Base-by-base conservation (phyloP, 305 asterid genomes). In the Andrographis paniculata region DNA sequence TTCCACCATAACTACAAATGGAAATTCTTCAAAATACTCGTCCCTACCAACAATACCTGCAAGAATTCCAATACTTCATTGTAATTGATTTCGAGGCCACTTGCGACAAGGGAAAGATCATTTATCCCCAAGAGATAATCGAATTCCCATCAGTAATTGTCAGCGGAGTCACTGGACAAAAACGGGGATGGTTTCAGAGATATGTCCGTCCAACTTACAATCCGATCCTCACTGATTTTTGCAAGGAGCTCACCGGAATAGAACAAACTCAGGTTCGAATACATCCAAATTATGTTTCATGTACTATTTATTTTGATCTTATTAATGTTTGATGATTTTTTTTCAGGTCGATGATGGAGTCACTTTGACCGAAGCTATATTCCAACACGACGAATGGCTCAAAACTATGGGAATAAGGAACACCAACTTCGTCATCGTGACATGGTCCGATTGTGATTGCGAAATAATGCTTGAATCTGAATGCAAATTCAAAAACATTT, bases 391-490 rank as follows among this genome's bases (percentile, higher is more conserved):
- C 71, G 70, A 74, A 63, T 87, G 96, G 96, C 88, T 87, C 59
- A 91, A 83, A 71, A 63, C 67, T 44, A 80, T 65, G 46, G 95
- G 94, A 46, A 78, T 87, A 54, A 87, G 83, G 53, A 69, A 74
- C 55, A 47, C 84, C 58, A 80, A 83, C 62, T 87, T 87, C 65
- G 91, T 82, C 54, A 83, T 87, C 37, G 96, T 87, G 41, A 87
- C 96, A 19, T 87, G 96, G 96, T 78, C 91, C 44, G 61, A 79
- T 71, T 87, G 96, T 94, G 96, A 87, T 64, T 87, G 96, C 70
- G 76, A 70, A 58, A 94, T 83, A 70, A 83, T 87, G 77, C 53
- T 74, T 69, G 81, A 74, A 52, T 74, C 81, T 14, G 81, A 74
- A 55, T 74, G 81, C 53, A 75, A 73, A 36, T 70, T 48, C 66